Evolutionary conservation across 1,284 basidiomycete species (phyloP).

Genomic region (Ceratobasidium sp.): DNA sequence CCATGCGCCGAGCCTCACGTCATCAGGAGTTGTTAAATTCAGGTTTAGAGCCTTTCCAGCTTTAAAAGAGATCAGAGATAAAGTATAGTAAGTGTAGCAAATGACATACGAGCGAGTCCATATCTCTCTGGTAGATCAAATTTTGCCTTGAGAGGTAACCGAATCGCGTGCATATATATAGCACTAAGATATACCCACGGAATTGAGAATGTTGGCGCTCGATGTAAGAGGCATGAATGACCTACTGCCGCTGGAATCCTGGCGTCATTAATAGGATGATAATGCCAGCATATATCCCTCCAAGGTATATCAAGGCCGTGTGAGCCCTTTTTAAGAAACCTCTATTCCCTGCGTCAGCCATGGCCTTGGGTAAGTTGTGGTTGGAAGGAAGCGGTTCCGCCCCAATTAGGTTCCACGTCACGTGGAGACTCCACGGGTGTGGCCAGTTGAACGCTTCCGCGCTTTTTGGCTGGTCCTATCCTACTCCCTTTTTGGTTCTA

Average conservation of each 20-base stretch:
- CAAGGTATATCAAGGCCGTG: slow-evolving; percentile 60
- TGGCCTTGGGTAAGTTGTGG: background rate
- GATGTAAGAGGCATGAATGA: slow-evolving; percentile 47
- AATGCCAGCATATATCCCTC: slow-evolving; percentile 68
- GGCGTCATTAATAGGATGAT: slow-evolving; percentile 73
- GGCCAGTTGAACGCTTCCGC: too few species aligned
- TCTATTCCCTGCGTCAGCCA: slow-evolving; percentile 36
- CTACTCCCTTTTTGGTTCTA: too few species aligned
- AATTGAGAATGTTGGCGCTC: slow-evolving; percentile 4
- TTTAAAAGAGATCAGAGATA: slow-evolving; percentile 53
- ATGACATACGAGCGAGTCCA: slow-evolving; percentile 82
- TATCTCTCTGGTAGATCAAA: slow-evolving; percentile 80
- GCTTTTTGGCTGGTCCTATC: too few species aligned
- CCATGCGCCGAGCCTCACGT: slow-evolving; percentile 88
- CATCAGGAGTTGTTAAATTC: slow-evolving; percentile 79
- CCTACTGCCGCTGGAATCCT: slow-evolving; percentile 81
- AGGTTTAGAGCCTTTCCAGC: slow-evolving; percentile 86
- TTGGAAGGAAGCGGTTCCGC: background rate
- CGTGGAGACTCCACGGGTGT: background rate
- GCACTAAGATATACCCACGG: slow-evolving; percentile 58
- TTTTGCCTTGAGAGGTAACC: slow-evolving; percentile 73
- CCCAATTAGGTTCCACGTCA: background rate
- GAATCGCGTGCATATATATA: slow-evolving; percentile 78
- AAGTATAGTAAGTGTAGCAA: background rate
- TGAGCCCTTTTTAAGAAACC: slow-evolving; percentile 59